Conservation (phyloP, 768 basidiomycete species). For the Termitomyces heimii region DNA sequence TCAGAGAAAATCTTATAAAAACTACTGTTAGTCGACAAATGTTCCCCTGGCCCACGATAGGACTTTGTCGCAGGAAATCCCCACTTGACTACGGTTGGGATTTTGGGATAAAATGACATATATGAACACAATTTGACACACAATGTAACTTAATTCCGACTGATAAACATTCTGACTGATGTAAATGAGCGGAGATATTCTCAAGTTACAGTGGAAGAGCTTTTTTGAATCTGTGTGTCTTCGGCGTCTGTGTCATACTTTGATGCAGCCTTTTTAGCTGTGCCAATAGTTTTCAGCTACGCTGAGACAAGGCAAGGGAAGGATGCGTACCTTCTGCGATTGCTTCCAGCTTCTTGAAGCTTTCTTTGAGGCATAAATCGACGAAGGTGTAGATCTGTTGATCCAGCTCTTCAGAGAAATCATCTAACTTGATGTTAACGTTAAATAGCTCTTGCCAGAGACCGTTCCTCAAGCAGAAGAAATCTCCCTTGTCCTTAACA, state of each 20-base stretch:
- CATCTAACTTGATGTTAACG: not conserved
- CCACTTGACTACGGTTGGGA: too few relatives aligned
- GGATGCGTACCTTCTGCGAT: not conserved
- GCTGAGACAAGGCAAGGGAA: not conserved
- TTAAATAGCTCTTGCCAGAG: not conserved
- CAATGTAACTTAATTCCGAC: not conserved
- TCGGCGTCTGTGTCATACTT: not conserved
- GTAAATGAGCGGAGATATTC: too few relatives aligned
- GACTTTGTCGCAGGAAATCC: too few relatives aligned
- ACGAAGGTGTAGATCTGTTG: not conserved
- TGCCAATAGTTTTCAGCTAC: not conserved
- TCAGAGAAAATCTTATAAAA: too few relatives aligned
- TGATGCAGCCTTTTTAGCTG: not conserved
- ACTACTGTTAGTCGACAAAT: too few relatives aligned
- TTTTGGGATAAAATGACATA: too few relatives aligned
- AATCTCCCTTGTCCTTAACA: not conserved
- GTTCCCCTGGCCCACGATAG: too few relatives aligned
- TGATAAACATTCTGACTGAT: not conserved
- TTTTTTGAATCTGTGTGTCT: not conserved
- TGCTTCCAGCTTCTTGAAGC: not conserved
- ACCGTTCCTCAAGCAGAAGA: not conserved
- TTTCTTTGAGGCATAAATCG: not conserved
- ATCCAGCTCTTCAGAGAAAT: not conserved
- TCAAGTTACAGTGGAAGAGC: too few relatives aligned
- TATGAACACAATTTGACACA: too few relatives aligned